Base-by-base conservation (phyloP, 2,329 filamentous ascomycete species). In the Aspergillus tamarii region DNA sequence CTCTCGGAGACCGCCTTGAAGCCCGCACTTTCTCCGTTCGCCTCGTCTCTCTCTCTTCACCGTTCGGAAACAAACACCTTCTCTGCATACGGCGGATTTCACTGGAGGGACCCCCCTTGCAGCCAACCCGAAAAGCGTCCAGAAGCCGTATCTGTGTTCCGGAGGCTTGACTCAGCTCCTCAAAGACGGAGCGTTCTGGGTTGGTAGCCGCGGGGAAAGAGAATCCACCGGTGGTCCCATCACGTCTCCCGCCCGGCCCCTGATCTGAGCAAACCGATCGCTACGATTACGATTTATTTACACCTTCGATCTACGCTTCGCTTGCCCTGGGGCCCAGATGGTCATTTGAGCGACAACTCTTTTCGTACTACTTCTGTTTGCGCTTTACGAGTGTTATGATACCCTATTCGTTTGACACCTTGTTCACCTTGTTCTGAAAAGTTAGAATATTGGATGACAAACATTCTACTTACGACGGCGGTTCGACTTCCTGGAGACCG, bases 181-280 rank as follows among this genome's bases (percentile, higher is more conserved):
- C 23, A 56, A 32, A 53, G 60, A 62, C 62, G 41, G 56, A 62
- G 36, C 59, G 36, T 61, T 61, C 48, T 58, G 56, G 54, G 34
- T 59, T 55, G 54, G 54, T 55, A 63, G 57, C 59, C 34, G 65
- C 61, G 65, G 65, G 63, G 63, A 65, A 63, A 60, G 57, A 63
- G 60, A 57, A 50, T 50, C 52, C 54, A 56, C 57, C 59, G 23
- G 30, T 36, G 57, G 28, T 39, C 45, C 59, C 39, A 57, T 62
- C 46, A 59, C 55, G 41, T 56, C 53, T 56, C 45, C 48, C 58
- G 61, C 54, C 48, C 58, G 30, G 54, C 64, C 64, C 61, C 64
- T 65, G 64, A 65, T 57, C 50, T 55, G 64, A 43, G 32, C 60
- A 30, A 56, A 60, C 41, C 61, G 57, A 39, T 55, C 52, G 26